Evolutionary conservation across 2,329 filamentous ascomycete genomes (phyloP).

Genomic region (Helotiales sp.): DNA sequence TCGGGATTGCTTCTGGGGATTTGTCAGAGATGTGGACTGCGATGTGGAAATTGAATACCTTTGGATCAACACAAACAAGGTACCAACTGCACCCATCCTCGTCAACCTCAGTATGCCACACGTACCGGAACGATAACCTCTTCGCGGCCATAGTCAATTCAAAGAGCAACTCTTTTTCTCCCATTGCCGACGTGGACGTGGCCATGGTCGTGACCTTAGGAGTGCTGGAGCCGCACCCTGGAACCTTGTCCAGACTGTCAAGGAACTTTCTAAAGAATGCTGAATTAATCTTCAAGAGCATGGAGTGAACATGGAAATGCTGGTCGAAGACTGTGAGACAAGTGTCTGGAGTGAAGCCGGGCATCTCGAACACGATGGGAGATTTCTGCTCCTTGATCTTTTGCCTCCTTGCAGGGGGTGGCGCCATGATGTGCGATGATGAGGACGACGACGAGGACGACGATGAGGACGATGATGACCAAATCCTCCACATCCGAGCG

Average conservation of each 20-base stretch:
- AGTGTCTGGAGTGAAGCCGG: not conserved
- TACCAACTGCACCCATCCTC: slow-evolving; percentile 8
- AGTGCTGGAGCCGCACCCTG: not conserved
- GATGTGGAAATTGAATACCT: not conserved
- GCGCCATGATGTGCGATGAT: not conserved
- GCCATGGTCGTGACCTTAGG: not conserved
- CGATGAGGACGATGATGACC: too few relatives aligned
- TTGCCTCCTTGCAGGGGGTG: not conserved
- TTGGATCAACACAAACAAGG: not conserved
- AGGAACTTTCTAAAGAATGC: slow-evolving; percentile 14
- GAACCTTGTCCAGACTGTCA: slow-evolving; percentile 9
- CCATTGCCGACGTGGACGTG: not conserved
- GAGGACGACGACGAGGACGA: too few relatives aligned
- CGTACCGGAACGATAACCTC: not conserved
- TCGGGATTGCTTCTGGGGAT: not conserved
- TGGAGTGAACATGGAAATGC: slow-evolving; percentile 6
- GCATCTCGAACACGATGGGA: not conserved
- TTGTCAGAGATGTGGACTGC: not conserved
- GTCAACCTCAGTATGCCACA: slow-evolving; percentile 17
- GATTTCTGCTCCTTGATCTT: not conserved
- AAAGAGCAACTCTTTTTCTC: not conserved
- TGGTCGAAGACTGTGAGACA: slow-evolving; percentile 3
- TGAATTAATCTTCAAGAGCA: slow-evolving; percentile 7
- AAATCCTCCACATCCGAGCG: too few relatives aligned
- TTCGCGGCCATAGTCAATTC: too few relatives aligned